phyloP scores from a whole-genome alignment of 345 rosid species.

The Mercurialis annua region DNA sequence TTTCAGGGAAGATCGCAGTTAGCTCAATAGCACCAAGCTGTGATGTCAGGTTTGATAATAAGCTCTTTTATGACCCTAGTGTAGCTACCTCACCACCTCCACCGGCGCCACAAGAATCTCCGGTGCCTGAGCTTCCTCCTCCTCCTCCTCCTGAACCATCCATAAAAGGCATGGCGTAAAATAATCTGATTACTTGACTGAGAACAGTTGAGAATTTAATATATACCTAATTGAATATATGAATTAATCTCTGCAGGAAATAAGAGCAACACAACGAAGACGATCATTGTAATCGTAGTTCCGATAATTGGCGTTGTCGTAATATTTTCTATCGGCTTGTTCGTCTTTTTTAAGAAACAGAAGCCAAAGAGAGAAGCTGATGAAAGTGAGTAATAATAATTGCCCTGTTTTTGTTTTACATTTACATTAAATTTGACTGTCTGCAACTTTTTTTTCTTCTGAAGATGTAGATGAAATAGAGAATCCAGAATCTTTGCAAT shows the following conservation, averaged over 20 bases:
- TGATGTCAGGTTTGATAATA: constrained; percentile 2
- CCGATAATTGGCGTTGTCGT: constrained; percentile 6
- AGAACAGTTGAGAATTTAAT: background rate
- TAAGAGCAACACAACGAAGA: background rate
- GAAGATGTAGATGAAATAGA: constrained; percentile 4
- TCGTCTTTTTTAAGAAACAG: constrained; percentile 12
- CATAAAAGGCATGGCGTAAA: background rate
- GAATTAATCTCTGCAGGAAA: constrained; percentile 13
- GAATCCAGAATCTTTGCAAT: constrained; percentile 20
- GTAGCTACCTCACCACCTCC: background rate
- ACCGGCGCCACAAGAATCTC: background rate
- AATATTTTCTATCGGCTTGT: background rate
- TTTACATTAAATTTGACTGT: background rate
- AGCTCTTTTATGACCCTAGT: background rate
- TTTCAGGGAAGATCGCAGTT: background rate
- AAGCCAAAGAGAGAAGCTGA: constrained; percentile 2
- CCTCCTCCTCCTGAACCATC: background rate
- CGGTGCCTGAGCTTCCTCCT: background rate
- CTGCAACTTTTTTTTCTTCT: background rate
- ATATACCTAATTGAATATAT: background rate
- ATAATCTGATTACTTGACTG: background rate
- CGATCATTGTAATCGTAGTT: constrained; percentile 12
- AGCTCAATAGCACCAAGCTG: constrained; percentile 2
- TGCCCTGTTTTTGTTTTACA: background rate
- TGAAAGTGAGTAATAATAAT: constrained; percentile 16